phyloP scores from a whole-genome alignment of 1,139 yeast species.

The Sugiyamaella sp. region DNA sequence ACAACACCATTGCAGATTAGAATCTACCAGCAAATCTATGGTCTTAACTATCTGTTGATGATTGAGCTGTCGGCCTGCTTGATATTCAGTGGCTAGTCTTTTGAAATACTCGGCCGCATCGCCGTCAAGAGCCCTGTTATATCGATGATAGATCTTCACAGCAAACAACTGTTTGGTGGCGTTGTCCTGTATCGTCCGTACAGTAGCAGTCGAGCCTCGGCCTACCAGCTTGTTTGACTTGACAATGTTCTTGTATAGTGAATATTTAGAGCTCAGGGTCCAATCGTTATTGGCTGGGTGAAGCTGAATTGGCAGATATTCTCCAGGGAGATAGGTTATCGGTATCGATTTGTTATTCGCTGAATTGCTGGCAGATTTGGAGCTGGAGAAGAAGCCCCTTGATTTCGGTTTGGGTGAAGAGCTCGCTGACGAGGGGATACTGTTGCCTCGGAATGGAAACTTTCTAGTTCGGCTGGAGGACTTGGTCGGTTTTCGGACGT shows the following conservation, averaged over 20 bases:
- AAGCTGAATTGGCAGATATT: constrained; percentile 10
- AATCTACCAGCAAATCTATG: constrained; percentile 53
- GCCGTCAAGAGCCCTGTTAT: constrained; percentile 13
- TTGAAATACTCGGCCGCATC: constrained; percentile 6
- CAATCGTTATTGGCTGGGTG: constrained; percentile 10
- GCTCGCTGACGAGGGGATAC: not conserved
- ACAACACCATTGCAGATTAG: constrained; percentile 52
- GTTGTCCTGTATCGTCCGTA: constrained; percentile 42
- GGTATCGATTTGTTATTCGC: not conserved
- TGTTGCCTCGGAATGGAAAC: constrained; percentile 6
- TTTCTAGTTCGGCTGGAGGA: not conserved
- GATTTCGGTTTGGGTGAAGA: constrained; percentile 8
- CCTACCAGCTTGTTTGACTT: constrained; percentile 30
- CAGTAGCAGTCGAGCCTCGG: constrained; percentile 38
- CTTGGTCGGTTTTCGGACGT: not conserved
- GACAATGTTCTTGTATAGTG: constrained; percentile 36
- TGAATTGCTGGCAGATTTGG: constrained; percentile 5
- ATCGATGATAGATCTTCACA: constrained; percentile 60
- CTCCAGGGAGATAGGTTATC: constrained; percentile 6
- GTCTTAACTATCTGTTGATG: constrained; percentile 71
- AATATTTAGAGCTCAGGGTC: constrained; percentile 14
- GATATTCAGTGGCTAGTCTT: constrained; percentile 43
- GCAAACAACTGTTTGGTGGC: constrained; percentile 52
- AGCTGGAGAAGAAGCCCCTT: constrained; percentile 7
- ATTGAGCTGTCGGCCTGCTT: constrained; percentile 43